Evolutionary conservation across 2,329 filamentous ascomycete species (phyloP).

Genomic region (Colletotrichum musicola): DNA sequence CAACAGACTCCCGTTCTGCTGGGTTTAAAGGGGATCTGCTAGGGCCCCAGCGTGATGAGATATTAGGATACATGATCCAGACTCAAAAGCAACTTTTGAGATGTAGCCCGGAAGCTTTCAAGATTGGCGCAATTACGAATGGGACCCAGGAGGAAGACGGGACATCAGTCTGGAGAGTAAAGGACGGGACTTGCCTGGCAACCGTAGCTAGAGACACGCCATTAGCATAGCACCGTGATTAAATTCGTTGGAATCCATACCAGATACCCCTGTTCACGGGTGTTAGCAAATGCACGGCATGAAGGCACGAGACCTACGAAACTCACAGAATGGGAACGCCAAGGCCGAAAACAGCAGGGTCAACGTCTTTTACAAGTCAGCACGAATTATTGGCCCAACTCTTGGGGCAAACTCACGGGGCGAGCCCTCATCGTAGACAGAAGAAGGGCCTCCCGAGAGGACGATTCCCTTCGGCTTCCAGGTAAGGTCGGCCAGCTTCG

Average conservation of each 20-base stretch:
- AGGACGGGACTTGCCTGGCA: conserved; percentile 17
- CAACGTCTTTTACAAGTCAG: conserved; percentile 65
- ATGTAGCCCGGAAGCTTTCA: too few relatives aligned
- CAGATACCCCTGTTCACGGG: conserved; percentile 60
- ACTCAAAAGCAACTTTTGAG: too few relatives aligned
- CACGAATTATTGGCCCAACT: neutral
- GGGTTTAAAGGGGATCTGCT: too few relatives aligned
- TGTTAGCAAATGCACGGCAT: too few relatives aligned
- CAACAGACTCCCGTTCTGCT: too few relatives aligned
- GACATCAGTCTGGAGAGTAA: too few relatives aligned
- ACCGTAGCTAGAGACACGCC: conserved; percentile 12
- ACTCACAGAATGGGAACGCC: conserved; percentile 67
- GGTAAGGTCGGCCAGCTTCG: conserved; percentile 80
- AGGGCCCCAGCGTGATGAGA: too few relatives aligned
- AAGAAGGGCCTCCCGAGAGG: conserved; percentile 65
- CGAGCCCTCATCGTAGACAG: conserved; percentile 83
- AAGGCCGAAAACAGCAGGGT: conserved; percentile 84
- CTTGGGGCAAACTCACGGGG: conserved; percentile 57
- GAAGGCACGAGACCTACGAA: neutral
- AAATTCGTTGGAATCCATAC: conserved; percentile 56
- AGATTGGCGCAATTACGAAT: too few relatives aligned
- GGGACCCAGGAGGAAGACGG: too few relatives aligned
- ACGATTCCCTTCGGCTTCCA: conserved; percentile 90
- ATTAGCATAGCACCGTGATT: too few relatives aligned
- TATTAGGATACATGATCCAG: neutral